Conservation (phyloP, 1,284 basidiomycete genomes). For the Rhodotorula sp. region DNA sequence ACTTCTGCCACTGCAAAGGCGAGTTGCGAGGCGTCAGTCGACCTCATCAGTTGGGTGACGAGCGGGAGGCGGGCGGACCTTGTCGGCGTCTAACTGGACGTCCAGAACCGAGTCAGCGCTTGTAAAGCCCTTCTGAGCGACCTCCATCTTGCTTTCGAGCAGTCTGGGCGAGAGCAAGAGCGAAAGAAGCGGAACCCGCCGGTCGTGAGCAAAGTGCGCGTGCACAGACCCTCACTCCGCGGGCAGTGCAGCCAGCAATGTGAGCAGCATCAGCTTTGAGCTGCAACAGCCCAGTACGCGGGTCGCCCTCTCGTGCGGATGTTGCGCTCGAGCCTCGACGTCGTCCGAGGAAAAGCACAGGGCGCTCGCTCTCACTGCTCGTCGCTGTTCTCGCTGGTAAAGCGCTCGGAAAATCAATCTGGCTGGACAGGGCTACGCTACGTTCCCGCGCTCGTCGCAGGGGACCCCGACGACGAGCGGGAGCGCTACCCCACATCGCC, state of each 20-base stretch:
- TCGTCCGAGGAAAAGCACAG: neutral
- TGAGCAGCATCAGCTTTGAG: neutral
- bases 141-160: neutral
- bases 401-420: neutral
- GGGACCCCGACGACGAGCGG: neutral
- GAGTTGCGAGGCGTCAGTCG: neutral
- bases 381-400: neutral
- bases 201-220: neutral
- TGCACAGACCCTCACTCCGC: neutral
- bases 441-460: constrained; percentile 16
- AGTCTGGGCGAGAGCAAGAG: neutral
- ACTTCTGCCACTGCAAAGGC: neutral
- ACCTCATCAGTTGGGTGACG: neutral
- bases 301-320: too few species aligned
- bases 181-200: neutral
- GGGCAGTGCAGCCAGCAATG: neutral
- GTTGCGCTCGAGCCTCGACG: neutral
- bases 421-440: constrained; percentile 8
- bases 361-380: neutral
- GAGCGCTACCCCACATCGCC: neutral
- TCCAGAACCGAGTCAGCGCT: neutral
- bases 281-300: neutral
- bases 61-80: neutral
- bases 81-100: neutral
- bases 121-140: neutral